Percentiles rank a stretch among this genome's conserved stretches.
These are phyloP conservation scores for Erythrophleum fordii DNA, from an alignment of 306 rosid species.

Conservation along the genomic window DNA sequence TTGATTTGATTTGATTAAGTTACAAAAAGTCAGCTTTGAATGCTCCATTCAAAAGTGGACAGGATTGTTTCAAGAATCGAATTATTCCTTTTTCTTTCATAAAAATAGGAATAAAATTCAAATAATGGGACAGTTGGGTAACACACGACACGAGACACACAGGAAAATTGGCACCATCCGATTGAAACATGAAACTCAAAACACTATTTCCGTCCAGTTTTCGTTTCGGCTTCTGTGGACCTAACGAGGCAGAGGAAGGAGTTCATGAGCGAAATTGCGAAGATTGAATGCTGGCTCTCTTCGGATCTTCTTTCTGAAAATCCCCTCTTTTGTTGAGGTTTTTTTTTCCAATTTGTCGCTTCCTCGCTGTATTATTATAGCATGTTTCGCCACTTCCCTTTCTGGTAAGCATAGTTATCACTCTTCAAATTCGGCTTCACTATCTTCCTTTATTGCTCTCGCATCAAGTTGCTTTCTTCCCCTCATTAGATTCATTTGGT, in stretches of 20 bases:
- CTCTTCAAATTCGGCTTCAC: neutral
- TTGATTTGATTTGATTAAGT: too few relatives aligned
- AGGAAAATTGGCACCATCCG: neutral
- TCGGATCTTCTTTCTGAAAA: neutral
- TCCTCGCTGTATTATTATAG: neutral
- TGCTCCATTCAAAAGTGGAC: too few relatives aligned
- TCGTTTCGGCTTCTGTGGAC: conserved; percentile 12
- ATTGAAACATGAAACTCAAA: neutral
- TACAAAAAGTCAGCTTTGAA: too few relatives aligned
- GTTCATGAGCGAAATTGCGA: neutral
- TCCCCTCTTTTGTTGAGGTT: neutral
- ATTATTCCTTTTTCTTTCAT: neutral
- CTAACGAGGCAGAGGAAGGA: neutral
- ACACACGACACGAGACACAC: neutral
- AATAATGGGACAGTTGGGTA: neutral
- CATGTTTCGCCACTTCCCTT: neutral
- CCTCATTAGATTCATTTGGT: neutral
- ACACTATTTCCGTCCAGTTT: conserved; percentile 7
- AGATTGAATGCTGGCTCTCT: neutral
- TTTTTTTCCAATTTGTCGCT: neutral
- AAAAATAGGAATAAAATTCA: neutral
- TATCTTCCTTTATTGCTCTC: neutral
- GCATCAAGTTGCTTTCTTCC: neutral
- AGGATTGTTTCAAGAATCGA: too few relatives aligned
- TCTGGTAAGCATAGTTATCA: conserved; percentile 20